Conservation (phyloP, 1,284 basidiomycete species). For the Coniferiporia sulphurascens region DNA sequence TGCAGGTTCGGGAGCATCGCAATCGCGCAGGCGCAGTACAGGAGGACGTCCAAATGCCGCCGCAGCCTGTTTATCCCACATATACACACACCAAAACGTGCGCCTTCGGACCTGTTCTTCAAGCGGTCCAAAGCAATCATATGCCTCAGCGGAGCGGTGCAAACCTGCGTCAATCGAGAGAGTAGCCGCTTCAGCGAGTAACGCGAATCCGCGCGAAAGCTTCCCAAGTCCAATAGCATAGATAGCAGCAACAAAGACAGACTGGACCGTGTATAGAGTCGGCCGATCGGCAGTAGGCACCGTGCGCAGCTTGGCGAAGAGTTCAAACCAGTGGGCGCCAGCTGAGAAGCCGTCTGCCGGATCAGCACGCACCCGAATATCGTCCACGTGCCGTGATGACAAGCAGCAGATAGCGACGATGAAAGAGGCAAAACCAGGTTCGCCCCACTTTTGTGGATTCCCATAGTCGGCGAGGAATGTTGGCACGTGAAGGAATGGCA, state of each 20-base stretch:
- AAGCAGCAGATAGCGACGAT: conserved; percentile 87
- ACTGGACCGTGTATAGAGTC: conserved; percentile 85
- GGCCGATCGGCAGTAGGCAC: conserved; percentile 83
- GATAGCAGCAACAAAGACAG: conserved; percentile 80
- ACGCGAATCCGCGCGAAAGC: conserved; percentile 79
- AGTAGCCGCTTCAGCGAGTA: conserved; percentile 80
- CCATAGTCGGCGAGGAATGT: conserved; percentile 86
- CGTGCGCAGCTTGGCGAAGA: conserved; percentile 78
- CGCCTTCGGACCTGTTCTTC: conserved; percentile 86
- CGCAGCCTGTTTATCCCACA: conserved; percentile 86
- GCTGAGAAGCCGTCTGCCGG: conserved; percentile 77
- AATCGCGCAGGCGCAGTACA: conserved; percentile 79
- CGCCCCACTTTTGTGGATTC: conserved; percentile 87
- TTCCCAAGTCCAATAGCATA: conserved; percentile 85
- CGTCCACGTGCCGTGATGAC: conserved; percentile 85
- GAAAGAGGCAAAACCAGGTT: conserved; percentile 87
- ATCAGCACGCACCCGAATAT: conserved; percentile 78
- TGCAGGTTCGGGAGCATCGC: conserved; percentile 79
- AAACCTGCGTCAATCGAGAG: conserved; percentile 82
- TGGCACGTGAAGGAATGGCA: conserved; percentile 88
- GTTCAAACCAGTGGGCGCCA: conserved; percentile 87
- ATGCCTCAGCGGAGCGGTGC: conserved; percentile 82
- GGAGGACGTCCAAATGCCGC: conserved; percentile 86
- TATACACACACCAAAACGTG: conserved; percentile 91
- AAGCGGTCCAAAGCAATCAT: conserved; percentile 82